These are phyloP conservation scores for Solanum phureja DNA, from an alignment of 257 asterid genomes.

Conservation along the genomic window DNA sequence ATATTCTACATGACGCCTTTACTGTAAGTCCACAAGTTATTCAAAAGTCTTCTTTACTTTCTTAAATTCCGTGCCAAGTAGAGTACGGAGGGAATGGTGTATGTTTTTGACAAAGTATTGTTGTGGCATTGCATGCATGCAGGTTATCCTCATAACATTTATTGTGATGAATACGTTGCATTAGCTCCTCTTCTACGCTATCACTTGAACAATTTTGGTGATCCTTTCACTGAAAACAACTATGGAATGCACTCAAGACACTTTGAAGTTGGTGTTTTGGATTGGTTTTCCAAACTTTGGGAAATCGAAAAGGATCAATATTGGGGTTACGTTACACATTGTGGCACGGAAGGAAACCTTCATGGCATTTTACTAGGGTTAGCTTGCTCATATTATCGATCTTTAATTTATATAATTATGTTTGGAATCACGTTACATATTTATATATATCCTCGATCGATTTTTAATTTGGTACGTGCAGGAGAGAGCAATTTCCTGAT, in stretches of 20 bases:
- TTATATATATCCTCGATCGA: no score
- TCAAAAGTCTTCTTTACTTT: no score
- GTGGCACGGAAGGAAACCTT: constrained; percentile 94
- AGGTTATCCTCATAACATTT: constrained; percentile 90
- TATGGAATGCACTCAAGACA: constrained; percentile 87
- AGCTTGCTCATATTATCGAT: constrained; percentile 7
- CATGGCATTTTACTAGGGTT: constrained; percentile 83
- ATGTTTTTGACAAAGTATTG: not conserved
- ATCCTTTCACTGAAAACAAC: constrained; percentile 85
- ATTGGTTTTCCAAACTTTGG: constrained; percentile 88
- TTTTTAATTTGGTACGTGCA: constrained; percentile 3
- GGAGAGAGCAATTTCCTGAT: constrained; percentile 86
- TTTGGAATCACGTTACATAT: not conserved
- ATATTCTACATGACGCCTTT: no score
- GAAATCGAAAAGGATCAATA: constrained; percentile 66
- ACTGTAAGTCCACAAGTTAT: no score
- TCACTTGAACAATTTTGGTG: constrained; percentile 78
- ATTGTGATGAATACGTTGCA: constrained; percentile 76
- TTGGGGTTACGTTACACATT: constrained; percentile 86
- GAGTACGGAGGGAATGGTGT: no score
- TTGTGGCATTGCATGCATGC: not conserved
- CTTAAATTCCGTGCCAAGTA: no score
- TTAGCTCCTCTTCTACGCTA: constrained; percentile 70
- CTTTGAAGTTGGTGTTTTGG: constrained; percentile 85
- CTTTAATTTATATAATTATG: not conserved